Evolutionary conservation across 495 filamentous ascomycete species (phyloP), one percentile per base, ranked within the genome.

Genomic region (Aspergillus conjunctus): DNA sequence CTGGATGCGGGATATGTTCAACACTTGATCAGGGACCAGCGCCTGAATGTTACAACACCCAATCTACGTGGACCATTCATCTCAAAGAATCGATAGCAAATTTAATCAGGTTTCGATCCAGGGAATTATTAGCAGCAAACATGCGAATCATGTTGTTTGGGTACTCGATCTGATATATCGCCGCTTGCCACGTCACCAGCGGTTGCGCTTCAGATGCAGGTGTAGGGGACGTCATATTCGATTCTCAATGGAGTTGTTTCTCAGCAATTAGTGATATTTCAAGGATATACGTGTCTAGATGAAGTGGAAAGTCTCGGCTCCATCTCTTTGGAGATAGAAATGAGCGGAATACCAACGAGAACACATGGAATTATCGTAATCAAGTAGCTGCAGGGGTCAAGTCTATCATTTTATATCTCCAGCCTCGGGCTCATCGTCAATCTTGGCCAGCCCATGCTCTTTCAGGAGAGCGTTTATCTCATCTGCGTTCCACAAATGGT

Each of bases 401-500:
- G 58, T 62, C 57, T 59, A 57, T 65, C 61, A 66, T 77, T 77
- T 79, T 62, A 73, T 67, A 57, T 81, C 81, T 61, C 77, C 81
- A 81, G 76, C 85, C 73, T 96, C 92, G 51, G 85, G 79, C 68
- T 86, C 87, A 60, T 86, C 87, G 71, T 93, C 88, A 52, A 88
- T 83, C 83, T 96, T 97, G 57, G 92, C 95, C 73, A 99, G 73
- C 69, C 92, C 92, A 71, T 98, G 93, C 81, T 98, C 91, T 79
- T 90, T 93, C 68, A 99, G 79, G 71, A 99, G 82, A 44, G 91
- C 86, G 70, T 89, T 92, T 69, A 99, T 99, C 82, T 97, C 94
- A 64, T 98, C 93, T 45, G 92, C 95, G 68, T 83, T 91, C 94
- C 94, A 99, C 66, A 99, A 81, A 71, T 94, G 91, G 74, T 99